Evolutionary conservation across 208 protist genomes (phyloP).

Genomic region (Leishmania tarentolae): DNA sequence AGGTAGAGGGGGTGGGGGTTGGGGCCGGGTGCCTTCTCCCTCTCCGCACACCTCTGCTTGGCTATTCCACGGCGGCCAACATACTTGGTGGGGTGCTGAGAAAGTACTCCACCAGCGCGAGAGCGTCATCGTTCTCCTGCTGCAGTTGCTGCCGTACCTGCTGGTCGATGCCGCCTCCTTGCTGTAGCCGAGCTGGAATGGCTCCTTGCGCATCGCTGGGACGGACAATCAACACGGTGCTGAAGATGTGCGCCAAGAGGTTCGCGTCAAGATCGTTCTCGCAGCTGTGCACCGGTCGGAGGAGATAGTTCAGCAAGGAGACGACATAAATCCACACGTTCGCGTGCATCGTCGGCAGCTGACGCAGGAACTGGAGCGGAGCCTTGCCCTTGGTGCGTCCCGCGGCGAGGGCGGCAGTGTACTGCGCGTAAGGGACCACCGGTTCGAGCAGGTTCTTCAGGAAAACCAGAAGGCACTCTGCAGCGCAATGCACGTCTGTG

Average conservation of each 20-base stretch:
- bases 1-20: not conserved
- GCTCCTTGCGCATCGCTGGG: constrained; percentile 36
- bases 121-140: constrained; percentile 69
- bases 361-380: constrained; percentile 59
- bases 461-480: constrained; percentile 74
- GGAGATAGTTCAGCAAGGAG: constrained; percentile 83
- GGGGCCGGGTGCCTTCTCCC: too few relatives aligned
- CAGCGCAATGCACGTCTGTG: constrained; percentile 50
- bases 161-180: constrained; percentile 60
- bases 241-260: constrained; percentile 71
- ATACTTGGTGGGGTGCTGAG: constrained; percentile 59
- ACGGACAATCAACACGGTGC: constrained; percentile 58
- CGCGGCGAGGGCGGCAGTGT: constrained; percentile 58
- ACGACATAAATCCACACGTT: constrained; percentile 88
- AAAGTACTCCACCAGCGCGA: constrained; percentile 76
- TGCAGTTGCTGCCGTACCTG: constrained; percentile 67
- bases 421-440: constrained; percentile 75
- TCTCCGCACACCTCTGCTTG: not conserved
- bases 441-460: constrained; percentile 79
- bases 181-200: constrained; percentile 31
- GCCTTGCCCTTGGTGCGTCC: constrained; percentile 52
- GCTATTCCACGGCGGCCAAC: constrained; percentile 30
- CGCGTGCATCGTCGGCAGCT: constrained; percentile 78
- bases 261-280: constrained; percentile 65
- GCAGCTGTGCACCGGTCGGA: constrained; percentile 57